phyloP scores from a whole-genome alignment of 2,329 filamentous ascomycete species.

The Neofusicoccum cordaticola region DNA sequence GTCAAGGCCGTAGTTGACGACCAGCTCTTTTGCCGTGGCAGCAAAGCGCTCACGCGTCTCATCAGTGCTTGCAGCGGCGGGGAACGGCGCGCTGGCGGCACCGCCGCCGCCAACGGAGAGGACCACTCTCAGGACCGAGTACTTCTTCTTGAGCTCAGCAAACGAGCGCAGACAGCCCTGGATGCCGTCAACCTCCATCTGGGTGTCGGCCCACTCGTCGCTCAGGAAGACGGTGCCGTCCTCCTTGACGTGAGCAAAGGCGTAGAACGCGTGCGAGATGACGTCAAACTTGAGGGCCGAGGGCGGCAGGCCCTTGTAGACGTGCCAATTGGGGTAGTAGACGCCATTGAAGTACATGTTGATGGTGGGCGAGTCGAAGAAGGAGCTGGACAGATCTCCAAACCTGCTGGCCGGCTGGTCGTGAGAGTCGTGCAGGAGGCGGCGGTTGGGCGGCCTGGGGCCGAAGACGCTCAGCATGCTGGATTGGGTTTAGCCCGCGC shows the following conservation, averaged over 20 bases:
- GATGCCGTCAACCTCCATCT: constrained; percentile 67
- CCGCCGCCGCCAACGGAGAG: constrained; percentile 75
- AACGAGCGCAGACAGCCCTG: constrained; percentile 66
- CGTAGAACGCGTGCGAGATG: constrained; percentile 78
- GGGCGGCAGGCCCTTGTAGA: constrained; percentile 71
- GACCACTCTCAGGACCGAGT: constrained; percentile 70
- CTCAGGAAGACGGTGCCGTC: constrained; percentile 82
- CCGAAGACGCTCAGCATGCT: constrained; percentile 19
- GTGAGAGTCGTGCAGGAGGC: neutral
- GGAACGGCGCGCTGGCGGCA: constrained; percentile 64
- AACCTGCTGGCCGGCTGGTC: neutral
- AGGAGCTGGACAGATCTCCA: neutral
- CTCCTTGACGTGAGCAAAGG: constrained; percentile 73
- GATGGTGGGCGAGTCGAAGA: constrained; percentile 20
- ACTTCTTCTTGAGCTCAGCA: constrained; percentile 67
- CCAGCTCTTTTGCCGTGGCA: constrained; percentile 62
- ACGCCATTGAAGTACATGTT: constrained; percentile 63
- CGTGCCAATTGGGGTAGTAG: constrained; percentile 78
- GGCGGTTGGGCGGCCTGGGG: constrained; percentile 16
- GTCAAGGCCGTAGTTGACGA: constrained; percentile 69
- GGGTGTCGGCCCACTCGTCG: constrained; percentile 73
- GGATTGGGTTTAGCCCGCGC: neutral
- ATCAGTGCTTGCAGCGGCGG: constrained; percentile 62
- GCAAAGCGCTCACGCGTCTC: constrained; percentile 67
- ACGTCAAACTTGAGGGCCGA: constrained; percentile 71